Percentiles rank a stretch among this genome's conserved stretches.
Conservation (phyloP, 257 asterid species). For the Echites panduratus region DNA sequence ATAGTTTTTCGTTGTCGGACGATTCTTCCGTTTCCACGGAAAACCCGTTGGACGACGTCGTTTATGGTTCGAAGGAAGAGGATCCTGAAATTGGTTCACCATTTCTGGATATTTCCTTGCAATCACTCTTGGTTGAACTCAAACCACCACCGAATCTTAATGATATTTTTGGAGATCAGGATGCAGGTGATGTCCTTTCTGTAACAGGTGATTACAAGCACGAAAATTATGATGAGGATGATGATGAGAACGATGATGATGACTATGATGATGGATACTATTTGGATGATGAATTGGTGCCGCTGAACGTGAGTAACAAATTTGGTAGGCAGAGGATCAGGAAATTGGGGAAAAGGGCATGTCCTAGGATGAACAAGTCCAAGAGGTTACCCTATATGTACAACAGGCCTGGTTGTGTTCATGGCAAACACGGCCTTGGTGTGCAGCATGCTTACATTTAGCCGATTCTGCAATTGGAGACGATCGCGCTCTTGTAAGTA, state of each 20-base stretch:
- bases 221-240: neutral
- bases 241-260: constrained; percentile 9
- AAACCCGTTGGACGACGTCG: neutral
- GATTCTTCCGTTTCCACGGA: neutral
- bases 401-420: constrained; percentile 54
- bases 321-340: constrained; percentile 62
- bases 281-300: constrained; percentile 72
- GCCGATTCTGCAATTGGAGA: neutral
- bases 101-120: constrained; percentile 20
- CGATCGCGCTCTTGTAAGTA: neutral
- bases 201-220: constrained; percentile 6
- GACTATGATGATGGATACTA: constrained; percentile 26
- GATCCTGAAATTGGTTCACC: constrained; percentile 19
- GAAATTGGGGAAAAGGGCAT: constrained; percentile 64
- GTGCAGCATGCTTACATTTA: constrained; percentile 30
- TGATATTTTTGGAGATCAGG: neutral
- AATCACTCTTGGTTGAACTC: constrained; percentile 8
- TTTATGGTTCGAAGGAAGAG: neutral
- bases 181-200: constrained; percentile 5
- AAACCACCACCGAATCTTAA: neutral
- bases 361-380: constrained; percentile 36
- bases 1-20: constrained; percentile 10
- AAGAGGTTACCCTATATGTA: constrained; percentile 46
- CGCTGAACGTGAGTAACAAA: constrained; percentile 49
- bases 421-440: constrained; percentile 50